Conservation (phyloP, 306 rosid genomes). For the Gastrolobium villosum region DNA sequence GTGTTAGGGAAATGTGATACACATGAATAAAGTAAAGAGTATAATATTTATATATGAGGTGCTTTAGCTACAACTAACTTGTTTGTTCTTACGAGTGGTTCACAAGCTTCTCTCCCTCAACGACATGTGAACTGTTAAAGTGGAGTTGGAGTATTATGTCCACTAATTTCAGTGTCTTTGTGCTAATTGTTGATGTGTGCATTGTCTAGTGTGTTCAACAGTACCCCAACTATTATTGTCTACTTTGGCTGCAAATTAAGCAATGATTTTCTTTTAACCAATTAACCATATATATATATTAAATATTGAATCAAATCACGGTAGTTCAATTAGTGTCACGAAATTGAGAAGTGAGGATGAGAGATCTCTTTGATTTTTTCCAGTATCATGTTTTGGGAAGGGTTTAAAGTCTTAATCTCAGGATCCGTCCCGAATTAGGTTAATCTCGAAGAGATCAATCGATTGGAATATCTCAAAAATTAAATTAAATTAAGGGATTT, state of each 20-base stretch:
- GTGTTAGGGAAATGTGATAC: neutral
- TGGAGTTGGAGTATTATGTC: constrained; percentile 57
- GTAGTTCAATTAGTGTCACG: no score
- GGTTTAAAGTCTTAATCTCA: no score
- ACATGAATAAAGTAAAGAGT: neutral
- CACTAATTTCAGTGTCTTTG: constrained; percentile 46
- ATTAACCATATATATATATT: no score
- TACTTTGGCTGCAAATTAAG: neutral
- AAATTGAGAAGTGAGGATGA: no score
- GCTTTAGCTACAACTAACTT: constrained; percentile 45
- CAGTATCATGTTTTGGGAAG: no score
- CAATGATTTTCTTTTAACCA: neutral
- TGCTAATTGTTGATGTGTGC: neutral
- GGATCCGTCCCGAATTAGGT: no score
- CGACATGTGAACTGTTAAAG: constrained; percentile 56
- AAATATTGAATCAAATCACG: no score
- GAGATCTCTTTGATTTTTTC: no score
- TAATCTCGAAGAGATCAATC: no score
- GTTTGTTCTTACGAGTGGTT: constrained; percentile 50
- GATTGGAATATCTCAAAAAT: no score
- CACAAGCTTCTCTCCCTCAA: constrained; percentile 43
- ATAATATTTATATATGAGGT: neutral
- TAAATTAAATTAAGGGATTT: no score
- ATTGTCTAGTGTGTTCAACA: neutral
- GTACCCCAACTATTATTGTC: neutral